phyloP scores from a whole-genome alignment of 2,329 filamentous ascomycete genomes.

The Claviceps arundinis region DNA sequence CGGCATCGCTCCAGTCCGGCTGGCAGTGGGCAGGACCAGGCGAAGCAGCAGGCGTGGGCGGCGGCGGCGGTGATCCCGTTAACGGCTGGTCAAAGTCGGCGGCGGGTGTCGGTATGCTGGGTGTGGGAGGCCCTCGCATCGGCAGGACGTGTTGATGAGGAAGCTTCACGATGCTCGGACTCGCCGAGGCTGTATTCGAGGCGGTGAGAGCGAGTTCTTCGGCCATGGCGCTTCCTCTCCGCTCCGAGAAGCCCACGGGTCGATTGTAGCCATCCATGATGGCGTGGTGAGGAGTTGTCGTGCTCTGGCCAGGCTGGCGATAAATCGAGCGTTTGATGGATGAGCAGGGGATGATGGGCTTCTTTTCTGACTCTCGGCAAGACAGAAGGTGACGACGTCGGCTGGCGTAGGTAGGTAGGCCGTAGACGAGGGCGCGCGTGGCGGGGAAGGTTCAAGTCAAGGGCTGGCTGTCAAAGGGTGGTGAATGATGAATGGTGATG shows the following conservation, averaged over 20 bases:
- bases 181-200: slow-evolving; percentile 28
- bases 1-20: slow-evolving; percentile 63
- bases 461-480: no score
- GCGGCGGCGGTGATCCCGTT: slow-evolving; percentile 48
- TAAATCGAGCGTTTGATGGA: neutral
- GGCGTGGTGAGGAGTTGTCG: neutral
- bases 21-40: slow-evolving; percentile 48
- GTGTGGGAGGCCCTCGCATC: slow-evolving; percentile 47
- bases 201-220: slow-evolving; percentile 45
- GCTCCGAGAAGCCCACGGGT: slow-evolving; percentile 47
- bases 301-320: neutral
- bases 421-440: neutral
- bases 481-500: neutral
- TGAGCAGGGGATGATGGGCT: neutral
- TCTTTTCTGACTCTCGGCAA: neutral
- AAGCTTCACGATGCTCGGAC: slow-evolving; percentile 36
- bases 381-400: neutral
- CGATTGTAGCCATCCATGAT: slow-evolving; percentile 26
- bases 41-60: slow-evolving; percentile 52
- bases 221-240: slow-evolving; percentile 43
- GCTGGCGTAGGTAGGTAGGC: no score
- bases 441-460: neutral
- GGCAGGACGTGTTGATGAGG: slow-evolving; percentile 25
- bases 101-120: slow-evolving; percentile 52
- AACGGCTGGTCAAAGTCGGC: slow-evolving; percentile 49